Conservation (phyloP, 257 asterid genomes). For the Pogostemon cablin region DNA sequence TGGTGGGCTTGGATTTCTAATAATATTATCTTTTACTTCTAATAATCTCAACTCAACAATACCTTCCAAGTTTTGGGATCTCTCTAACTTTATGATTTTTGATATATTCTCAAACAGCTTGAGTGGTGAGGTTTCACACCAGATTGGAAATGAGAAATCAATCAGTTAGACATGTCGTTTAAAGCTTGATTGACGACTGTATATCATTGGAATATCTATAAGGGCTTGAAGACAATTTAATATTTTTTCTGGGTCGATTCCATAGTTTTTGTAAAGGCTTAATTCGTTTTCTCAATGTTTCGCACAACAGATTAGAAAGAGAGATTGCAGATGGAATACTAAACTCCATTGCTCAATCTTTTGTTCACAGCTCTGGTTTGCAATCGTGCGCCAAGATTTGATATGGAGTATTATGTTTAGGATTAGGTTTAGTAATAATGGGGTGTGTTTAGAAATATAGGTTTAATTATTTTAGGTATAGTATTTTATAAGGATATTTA, state of each 20-base stretch:
- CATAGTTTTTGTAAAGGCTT: background rate
- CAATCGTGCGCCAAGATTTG: background rate
- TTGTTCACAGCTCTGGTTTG: background rate
- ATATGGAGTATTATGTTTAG: too few species aligned
- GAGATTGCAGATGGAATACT: background rate
- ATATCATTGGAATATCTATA: background rate
- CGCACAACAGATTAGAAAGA: conserved; percentile 18
- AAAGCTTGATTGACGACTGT: background rate
- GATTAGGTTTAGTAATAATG: too few species aligned
- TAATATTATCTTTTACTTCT: background rate
- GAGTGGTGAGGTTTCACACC: background rate
- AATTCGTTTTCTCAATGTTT: background rate
- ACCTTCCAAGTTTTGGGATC: conserved; percentile 14
- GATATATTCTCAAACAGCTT: background rate
- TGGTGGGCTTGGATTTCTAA: background rate
- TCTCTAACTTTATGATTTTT: background rate
- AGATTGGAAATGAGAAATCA: background rate
- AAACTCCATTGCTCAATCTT: background rate
- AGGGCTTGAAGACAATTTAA: background rate
- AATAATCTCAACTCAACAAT: conserved; percentile 11
- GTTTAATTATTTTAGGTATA: too few species aligned
- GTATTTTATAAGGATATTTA: too few species aligned
- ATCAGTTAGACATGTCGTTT: background rate
- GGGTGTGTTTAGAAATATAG: too few species aligned
- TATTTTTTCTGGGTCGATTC: conserved; percentile 8